Percentiles rank a stretch among this genome's conserved stretches.
Conservation (phyloP, 1,284 basidiomycete genomes). For the Singerocomus inundabilis region DNA sequence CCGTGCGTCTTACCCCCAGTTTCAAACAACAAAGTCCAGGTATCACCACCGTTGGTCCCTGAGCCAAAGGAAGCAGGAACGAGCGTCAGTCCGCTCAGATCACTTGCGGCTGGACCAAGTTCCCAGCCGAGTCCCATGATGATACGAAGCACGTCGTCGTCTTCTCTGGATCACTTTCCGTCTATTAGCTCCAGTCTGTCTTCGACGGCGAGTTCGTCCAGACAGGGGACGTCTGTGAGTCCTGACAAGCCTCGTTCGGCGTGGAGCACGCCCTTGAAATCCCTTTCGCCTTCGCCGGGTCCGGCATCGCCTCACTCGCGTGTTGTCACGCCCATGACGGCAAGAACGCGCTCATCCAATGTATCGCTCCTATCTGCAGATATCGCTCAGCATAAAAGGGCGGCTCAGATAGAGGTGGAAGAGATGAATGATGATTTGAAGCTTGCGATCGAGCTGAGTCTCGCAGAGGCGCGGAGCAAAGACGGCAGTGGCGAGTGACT, state of each 20-base stretch:
- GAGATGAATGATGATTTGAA: slow-evolving; percentile 52
- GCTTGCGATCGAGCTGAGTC: slow-evolving; percentile 55
- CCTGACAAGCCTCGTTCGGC: slow-evolving; percentile 21
- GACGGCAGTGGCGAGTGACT: slow-evolving; percentile 25
- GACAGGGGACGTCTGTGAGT: slow-evolving; percentile 10
- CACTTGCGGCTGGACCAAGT: slow-evolving; percentile 4
- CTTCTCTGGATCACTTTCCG: slow-evolving; percentile 33
- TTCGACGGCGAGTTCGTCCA: slow-evolving; percentile 19
- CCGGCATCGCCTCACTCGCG: slow-evolving; percentile 18
- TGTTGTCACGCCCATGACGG: slow-evolving; percentile 7
- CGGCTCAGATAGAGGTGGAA: slow-evolving; percentile 16
- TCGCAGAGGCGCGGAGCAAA: slow-evolving; percentile 51
- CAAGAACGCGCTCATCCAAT: slow-evolving; percentile 3
- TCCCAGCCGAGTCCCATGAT: slow-evolving; percentile 10
- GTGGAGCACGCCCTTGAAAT: slow-evolving; percentile 29
- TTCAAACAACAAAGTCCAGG: slow-evolving; percentile 44
- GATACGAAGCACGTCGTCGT: slow-evolving; percentile 15
- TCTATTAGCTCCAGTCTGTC: slow-evolving; percentile 30
- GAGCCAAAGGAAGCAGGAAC: slow-evolving; percentile 45
- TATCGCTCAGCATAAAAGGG: slow-evolving; percentile 5
- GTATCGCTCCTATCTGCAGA: slow-evolving; percentile 18
- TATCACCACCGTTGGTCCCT: slow-evolving; percentile 33
- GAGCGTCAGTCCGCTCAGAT: slow-evolving; percentile 27
- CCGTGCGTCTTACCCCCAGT: slow-evolving; percentile 28
- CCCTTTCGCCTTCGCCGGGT: slow-evolving; percentile 13